Evolutionary conservation across 78 protist species (phyloP), one percentile per base, ranked within the genome.

Genomic region (Parvularia atlantis): DNA sequence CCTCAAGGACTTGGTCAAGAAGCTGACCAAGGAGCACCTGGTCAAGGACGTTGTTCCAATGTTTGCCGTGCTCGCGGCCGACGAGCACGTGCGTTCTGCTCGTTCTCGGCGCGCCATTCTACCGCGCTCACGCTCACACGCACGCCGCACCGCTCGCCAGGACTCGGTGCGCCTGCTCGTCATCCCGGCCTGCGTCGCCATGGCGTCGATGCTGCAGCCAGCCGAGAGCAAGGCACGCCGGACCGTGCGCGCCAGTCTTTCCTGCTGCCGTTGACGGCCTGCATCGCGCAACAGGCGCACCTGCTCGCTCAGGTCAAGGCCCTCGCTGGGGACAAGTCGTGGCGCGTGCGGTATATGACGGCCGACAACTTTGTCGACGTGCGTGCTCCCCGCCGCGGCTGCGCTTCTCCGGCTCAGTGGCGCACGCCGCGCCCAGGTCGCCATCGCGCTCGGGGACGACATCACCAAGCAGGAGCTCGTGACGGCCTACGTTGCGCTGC

Each of bases 311-410:
- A 70, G 22, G 46, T 87, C 19, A 73, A 52, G 52, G 44, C 71
- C 67, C 37, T 83, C 69, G 58, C 78, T 22, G 24, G 36, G 36
- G 98, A 93, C 83, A 87, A 84, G 81, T 82, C 92, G 28, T 95
- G 98, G 98, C 78, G 98, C 28, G 98, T 95, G 53, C 85, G 98
- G 24, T 93, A 89, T 69, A 84, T 84, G 87, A 89, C 87, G n/a
- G 97, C 97, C 33, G 66, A 58, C 35, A 58, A 71, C 7, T 28
- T 58, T 31, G 31, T 28, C 37, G 46, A 57, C 1, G 36, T 69
- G 46, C 72, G 54, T 48, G 54, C 54, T 4, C 13, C n/a, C n/a
- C n/a, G n/a, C n/a, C n/a, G n/a, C n/a, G n/a, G n/a, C n/a, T n/a
- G n/a, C n/a, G n/a, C n/a, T n/a, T n/a, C n/a, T n/a, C n/a, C n/a